Evolutionary conservation across 345 rosid species (phyloP).

Genomic region (Rhizophora mangle): DNA sequence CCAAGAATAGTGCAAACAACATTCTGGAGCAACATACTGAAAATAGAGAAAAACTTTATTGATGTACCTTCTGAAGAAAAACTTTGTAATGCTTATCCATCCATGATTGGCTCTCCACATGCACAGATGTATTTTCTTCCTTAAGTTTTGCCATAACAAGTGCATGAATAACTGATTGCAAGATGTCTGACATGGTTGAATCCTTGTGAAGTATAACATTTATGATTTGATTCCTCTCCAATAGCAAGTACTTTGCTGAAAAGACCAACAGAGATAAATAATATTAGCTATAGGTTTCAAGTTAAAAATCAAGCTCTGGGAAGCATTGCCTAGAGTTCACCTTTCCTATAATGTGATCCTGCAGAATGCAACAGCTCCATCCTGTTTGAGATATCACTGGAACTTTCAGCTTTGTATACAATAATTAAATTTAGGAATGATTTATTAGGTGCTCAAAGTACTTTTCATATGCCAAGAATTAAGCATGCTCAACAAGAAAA

Average conservation of each 20-base stretch:
- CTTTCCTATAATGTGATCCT: slow-evolving; percentile 39
- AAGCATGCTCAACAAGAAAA: neutral
- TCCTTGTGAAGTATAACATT: slow-evolving; percentile 58
- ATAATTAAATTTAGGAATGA: neutral
- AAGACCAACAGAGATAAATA: slow-evolving; percentile 9
- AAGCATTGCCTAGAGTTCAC: slow-evolving; percentile 17
- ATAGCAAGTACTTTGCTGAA: slow-evolving; percentile 63
- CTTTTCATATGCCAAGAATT: neutral
- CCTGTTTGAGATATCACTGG: slow-evolving; percentile 39
- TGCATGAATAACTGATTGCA: slow-evolving; percentile 74
- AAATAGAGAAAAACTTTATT: slow-evolving; percentile 2
- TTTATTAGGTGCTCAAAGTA: neutral
- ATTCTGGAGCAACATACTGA: too few species aligned
- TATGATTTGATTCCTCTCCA: slow-evolving; percentile 47
- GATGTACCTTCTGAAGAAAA: slow-evolving; percentile 62
- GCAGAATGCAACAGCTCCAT: slow-evolving; percentile 37
- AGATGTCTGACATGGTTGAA: slow-evolving; percentile 53
- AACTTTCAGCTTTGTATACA: slow-evolving; percentile 17
- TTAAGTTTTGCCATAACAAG: slow-evolving; percentile 46
- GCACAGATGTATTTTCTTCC: slow-evolving; percentile 21
- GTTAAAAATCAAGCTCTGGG: neutral
- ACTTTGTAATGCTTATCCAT: slow-evolving; percentile 60
- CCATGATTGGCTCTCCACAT: slow-evolving; percentile 64
- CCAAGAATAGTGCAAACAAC: too few species aligned
- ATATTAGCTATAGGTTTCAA: slow-evolving; percentile 7